phyloP scores from a whole-genome alignment of 345 rosid species.

The Iberis pinnata region DNA sequence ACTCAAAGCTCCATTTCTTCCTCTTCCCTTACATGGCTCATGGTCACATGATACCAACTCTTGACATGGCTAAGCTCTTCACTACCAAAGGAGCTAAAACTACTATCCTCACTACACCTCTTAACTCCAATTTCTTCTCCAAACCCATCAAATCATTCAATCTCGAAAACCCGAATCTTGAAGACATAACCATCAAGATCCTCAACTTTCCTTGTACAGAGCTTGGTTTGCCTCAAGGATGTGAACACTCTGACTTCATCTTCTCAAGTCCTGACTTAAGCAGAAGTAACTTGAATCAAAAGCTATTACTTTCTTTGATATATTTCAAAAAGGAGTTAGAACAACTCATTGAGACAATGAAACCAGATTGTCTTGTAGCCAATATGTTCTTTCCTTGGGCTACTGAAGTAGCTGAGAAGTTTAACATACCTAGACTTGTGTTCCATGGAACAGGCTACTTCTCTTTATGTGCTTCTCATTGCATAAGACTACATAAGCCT shows the following conservation, averaged over 20 bases:
- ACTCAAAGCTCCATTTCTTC: slow-evolving; percentile 31
- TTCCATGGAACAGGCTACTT: slow-evolving; percentile 48
- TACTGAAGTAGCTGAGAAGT: slow-evolving; percentile 39
- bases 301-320: slow-evolving; percentile 29
- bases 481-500: slow-evolving; percentile 36
- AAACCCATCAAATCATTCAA: slow-evolving; percentile 30
- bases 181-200: slow-evolving; percentile 28
- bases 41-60: slow-evolving; percentile 48
- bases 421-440: slow-evolving; percentile 44
- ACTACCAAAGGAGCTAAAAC: slow-evolving; percentile 35
- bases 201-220: slow-evolving; percentile 38
- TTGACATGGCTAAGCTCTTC: slow-evolving; percentile 54
- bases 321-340: slow-evolving; percentile 42
- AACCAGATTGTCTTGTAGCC: slow-evolving; percentile 48
- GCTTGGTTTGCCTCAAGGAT: slow-evolving; percentile 43
- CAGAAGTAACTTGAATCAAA: slow-evolving; percentile 14
- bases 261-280: neutral
- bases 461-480: slow-evolving; percentile 30
- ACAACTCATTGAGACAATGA: slow-evolving; percentile 30
- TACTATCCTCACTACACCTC: slow-evolving; percentile 46
- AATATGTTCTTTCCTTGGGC: slow-evolving; percentile 62
- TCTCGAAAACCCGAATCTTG: slow-evolving; percentile 10
- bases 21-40: slow-evolving; percentile 52
- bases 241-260: slow-evolving; percentile 36
- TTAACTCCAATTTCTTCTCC: slow-evolving; percentile 20